These are phyloP conservation scores for Lenzites betulinus DNA, from an alignment of 768 basidiomycete genomes.

Conservation along the genomic window DNA sequence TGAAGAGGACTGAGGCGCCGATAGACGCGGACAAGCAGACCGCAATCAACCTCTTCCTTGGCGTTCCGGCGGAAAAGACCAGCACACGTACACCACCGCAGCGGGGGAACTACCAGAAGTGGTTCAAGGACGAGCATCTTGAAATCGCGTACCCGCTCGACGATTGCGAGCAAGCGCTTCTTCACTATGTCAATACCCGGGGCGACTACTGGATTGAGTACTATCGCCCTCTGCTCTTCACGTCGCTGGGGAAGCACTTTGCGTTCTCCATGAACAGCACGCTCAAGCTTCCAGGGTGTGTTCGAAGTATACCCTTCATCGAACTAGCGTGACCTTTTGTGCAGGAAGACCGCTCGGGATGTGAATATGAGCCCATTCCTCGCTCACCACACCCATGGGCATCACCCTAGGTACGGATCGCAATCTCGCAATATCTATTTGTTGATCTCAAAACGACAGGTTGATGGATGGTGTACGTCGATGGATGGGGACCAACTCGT, in stretches of 20 bases:
- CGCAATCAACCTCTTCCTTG: conserved; percentile 97
- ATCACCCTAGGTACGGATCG: conserved; percentile 39
- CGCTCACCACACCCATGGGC: conserved; percentile 45
- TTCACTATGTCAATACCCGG: conserved; percentile 56
- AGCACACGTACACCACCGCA: conserved; percentile 46
- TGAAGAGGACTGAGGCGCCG: neutral
- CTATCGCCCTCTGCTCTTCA: conserved; percentile 83
- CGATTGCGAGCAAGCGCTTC: conserved; percentile 63
- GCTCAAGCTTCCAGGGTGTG: conserved; percentile 78
- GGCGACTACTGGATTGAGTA: conserved; percentile 90
- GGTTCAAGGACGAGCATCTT: conserved; percentile 79
- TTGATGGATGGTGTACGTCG: conserved; percentile 77
- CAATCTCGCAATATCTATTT: neutral
- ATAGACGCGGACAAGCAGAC: conserved; percentile 95
- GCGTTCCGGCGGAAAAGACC: conserved; percentile 56
- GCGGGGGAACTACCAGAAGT: conserved; percentile 77
- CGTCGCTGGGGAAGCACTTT: conserved; percentile 84
- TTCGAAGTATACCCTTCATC: neutral
- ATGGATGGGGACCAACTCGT: conserved; percentile 67
- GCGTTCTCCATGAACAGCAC: conserved; percentile 93
- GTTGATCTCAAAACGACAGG: conserved; percentile 36
- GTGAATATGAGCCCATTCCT: conserved; percentile 77
- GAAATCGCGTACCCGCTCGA: conserved; percentile 65
- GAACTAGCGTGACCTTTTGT: neutral
- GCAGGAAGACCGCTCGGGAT: conserved; percentile 69